Percentiles rank a stretch among this genome's conserved stretches.
Conservation (phyloP, 169 alveolate species). For the Cryptosporidium sp. region DNA sequence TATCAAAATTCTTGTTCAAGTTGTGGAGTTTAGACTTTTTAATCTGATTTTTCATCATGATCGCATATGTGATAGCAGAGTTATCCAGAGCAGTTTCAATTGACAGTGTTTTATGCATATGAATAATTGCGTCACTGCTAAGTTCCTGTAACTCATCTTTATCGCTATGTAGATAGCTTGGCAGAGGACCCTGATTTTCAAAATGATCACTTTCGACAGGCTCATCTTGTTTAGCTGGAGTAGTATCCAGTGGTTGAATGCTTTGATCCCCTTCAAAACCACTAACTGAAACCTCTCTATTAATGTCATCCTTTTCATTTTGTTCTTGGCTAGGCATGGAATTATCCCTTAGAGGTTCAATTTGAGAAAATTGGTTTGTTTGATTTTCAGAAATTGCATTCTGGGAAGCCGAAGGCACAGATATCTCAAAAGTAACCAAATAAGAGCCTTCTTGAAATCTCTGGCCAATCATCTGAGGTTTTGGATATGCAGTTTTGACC, state of each 20-base stretch:
- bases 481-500: conserved; percentile 5
- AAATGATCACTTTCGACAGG: background rate
- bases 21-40: conserved; percentile 32
- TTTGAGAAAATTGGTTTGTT: background rate
- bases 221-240: background rate
- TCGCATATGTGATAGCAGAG: conserved; percentile 36
- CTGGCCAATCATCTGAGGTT: conserved; percentile 26
- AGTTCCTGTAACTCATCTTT: conserved; percentile 14
- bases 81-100: conserved; percentile 12
- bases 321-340: background rate
- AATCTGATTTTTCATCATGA: conserved; percentile 6
- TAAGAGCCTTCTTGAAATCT: conserved; percentile 19
- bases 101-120: background rate
- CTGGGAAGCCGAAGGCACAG: background rate
- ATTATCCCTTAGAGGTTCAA: background rate
- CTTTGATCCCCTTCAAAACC: conserved; percentile 4
- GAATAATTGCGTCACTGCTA: background rate
- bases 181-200: background rate
- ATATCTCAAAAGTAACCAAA: background rate
- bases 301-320: background rate
- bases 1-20: background rate
- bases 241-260: background rate
- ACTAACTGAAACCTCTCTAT: conserved; percentile 2
- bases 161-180: background rate
- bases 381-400: background rate